These are phyloP conservation scores for Peniophora sp. DNA, from an alignment of 1,284 basidiomycete species.

Conservation along the genomic window DNA sequence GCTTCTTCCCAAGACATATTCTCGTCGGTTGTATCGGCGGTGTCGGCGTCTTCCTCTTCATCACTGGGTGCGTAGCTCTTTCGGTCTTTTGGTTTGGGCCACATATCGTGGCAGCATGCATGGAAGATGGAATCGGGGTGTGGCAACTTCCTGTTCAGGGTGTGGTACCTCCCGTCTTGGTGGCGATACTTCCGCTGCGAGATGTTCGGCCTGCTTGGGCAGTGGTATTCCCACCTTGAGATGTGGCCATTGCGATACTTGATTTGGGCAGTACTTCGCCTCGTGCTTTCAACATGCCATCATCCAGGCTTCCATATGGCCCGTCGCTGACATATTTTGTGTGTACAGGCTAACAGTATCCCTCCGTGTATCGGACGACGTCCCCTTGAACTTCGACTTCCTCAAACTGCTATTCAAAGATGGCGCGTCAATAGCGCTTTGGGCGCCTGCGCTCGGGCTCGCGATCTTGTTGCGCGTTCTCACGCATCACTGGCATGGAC, in stretches of 20 bases:
- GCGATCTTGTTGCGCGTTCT: constrained; percentile 79
- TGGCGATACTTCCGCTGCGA: no score
- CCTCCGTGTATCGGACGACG: constrained; percentile 77
- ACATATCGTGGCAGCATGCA: no score
- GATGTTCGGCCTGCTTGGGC: no score
- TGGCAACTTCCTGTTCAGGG: no score
- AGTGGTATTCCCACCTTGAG: no score
- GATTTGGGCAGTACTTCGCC: no score
- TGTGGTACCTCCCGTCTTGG: no score
- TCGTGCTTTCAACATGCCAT: no score
- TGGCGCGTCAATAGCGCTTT: constrained; percentile 57
- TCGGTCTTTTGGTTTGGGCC: no score
- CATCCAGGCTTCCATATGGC: no score
- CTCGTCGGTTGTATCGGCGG: constrained; percentile 95
- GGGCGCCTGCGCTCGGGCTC: constrained; percentile 71
- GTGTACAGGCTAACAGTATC: constrained; percentile 68
- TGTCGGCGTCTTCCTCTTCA: constrained; percentile 87
- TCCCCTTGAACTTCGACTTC: constrained; percentile 53
- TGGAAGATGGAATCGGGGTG: no score
- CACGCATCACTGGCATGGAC: constrained; percentile 78
- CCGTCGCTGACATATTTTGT: not conserved
- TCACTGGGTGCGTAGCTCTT: constrained; percentile 61
- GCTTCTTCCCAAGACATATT: constrained; percentile 96
- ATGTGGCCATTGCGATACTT: no score
- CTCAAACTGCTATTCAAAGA: constrained; percentile 58